Percentiles rank a stretch among this genome's conserved stretches.
Evolutionary conservation across 129 eudicot species (phyloP).

Genomic region (Ambrosia trifida): DNA sequence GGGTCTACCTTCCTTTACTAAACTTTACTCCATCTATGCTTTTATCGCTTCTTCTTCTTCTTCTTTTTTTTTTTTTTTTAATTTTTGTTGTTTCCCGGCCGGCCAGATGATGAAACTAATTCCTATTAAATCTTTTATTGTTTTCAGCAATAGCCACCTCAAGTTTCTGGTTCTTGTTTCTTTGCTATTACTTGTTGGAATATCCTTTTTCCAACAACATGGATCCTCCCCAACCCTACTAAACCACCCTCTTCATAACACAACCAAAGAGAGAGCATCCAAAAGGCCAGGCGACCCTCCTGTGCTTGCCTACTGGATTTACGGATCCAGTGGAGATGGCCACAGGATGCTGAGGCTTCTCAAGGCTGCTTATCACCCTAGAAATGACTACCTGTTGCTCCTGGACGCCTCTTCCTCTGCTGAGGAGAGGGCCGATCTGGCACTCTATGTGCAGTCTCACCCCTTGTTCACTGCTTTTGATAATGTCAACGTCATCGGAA

Average conservation of each 20-base stretch:
- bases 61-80: neutral
- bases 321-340: constrained; percentile 38
- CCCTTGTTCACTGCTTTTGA: constrained; percentile 30
- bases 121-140: constrained; percentile 15
- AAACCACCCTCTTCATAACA: neutral
- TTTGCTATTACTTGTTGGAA: constrained; percentile 14
- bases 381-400: constrained; percentile 48
- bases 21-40: constrained; percentile 12
- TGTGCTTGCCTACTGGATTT: constrained; percentile 44
- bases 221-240: neutral
- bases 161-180: constrained; percentile 8
- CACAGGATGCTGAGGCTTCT: constrained; percentile 38
- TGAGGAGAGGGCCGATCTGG: constrained; percentile 38
- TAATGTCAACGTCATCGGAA: constrained; percentile 44
- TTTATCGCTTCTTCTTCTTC: neutral
- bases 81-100: too few species aligned
- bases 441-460: constrained; percentile 19
- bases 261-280: constrained; percentile 19
- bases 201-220: constrained; percentile 19
- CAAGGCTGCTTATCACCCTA: constrained; percentile 44
- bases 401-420: constrained; percentile 33
- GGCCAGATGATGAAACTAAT: constrained; percentile 22
- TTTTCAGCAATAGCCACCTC: constrained; percentile 21
- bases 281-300: constrained; percentile 38
- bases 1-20: neutral